Conservation (phyloP, 2,329 filamentous ascomycete species). For the Magnaporthiopsis rhizophila region DNA sequence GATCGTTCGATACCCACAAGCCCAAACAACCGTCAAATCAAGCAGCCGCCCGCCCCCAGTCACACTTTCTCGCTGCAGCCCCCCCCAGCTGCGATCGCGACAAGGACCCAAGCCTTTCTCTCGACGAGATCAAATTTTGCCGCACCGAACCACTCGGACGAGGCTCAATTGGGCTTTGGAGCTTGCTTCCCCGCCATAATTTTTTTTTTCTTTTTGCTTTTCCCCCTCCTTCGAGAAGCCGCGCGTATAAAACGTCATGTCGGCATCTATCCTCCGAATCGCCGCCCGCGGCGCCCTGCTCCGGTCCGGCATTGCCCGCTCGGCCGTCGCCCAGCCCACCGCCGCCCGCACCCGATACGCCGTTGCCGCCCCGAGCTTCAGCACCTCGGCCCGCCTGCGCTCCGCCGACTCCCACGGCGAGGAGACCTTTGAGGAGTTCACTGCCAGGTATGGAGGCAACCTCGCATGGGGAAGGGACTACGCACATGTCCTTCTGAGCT, state of each 20-base stretch:
- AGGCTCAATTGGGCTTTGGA: slow-evolving; percentile 3
- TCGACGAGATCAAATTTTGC: neutral
- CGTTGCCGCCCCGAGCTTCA: slow-evolving; percentile 49
- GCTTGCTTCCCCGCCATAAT: neutral
- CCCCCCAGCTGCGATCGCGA: neutral
- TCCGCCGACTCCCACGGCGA: slow-evolving; percentile 59
- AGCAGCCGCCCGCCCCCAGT: neutral
- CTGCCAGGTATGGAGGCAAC: slow-evolving; percentile 67
- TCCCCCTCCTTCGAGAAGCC: slow-evolving; percentile 1
- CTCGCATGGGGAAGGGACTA: neutral
- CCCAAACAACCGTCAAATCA: neutral
- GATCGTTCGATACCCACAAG: slow-evolving; percentile 21
- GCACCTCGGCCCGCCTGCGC: slow-evolving; percentile 50
- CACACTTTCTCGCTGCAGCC: neutral
- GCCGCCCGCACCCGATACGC: slow-evolving; percentile 40
- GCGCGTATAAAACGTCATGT: slow-evolving; percentile 24
- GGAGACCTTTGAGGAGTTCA: slow-evolving; percentile 99
- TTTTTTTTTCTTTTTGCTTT: neutral
- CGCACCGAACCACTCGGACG: neutral
- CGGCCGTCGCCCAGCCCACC: slow-evolving; percentile 41
- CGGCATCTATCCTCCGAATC: slow-evolving; percentile 60
- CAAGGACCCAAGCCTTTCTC: neutral
- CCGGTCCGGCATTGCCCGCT: slow-evolving; percentile 54
- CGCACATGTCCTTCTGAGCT: neutral
- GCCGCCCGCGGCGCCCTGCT: slow-evolving; percentile 62